Base-by-base conservation (phyloP, 306 rosid species). In the Quercus engelmannii region DNA sequence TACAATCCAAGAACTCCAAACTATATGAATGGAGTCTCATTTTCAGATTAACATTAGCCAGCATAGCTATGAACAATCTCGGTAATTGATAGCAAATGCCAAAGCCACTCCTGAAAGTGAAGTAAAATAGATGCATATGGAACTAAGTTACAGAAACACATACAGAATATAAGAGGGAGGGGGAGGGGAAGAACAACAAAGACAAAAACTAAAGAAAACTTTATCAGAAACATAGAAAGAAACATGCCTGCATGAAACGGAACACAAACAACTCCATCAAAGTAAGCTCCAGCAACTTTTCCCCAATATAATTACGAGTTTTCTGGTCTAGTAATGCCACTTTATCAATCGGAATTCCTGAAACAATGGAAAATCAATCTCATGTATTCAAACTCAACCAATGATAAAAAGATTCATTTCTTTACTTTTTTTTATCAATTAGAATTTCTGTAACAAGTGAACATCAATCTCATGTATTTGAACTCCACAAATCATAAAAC, bases 341-440 rank as follows among this genome's bases (percentile, higher is more conserved):
- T 91, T 89, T 89, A 83, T 95, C 99, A 78, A 95, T 83, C 56
- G 99, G 88, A 82, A 95, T 85, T 78, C 99, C 99, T 95, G 97
- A 64, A 76, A 73, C 78, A 90, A 75, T 70, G 61, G 77, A 85
- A 77, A 79, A 77, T 38, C 71, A 84, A 70, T 38, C 75, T 69
- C n/a, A 23, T 21, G 65, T 78, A 79, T 31, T 78, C 68, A 75
- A 69, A 65, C 71, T 67, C 71, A 20, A 33, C 51, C 9, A 33
- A 18, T 33, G 73, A 76, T 63, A 56, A 69, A 71, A 74, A 23
- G 28, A 46, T 18, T 25, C 18, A 30, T 62, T 62, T 26, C 4
- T 65, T 65, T 65, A 46, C 71, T 65, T 65, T 18, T 18, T 28
- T 26, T 63, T 63, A 14, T 15, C 35, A 38, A 38, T 7, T 38